Evolutionary conservation across 208 protist genomes (phyloP), one percentile per base, ranked within the genome.

Genomic region (Leishmania tarentolae): DNA sequence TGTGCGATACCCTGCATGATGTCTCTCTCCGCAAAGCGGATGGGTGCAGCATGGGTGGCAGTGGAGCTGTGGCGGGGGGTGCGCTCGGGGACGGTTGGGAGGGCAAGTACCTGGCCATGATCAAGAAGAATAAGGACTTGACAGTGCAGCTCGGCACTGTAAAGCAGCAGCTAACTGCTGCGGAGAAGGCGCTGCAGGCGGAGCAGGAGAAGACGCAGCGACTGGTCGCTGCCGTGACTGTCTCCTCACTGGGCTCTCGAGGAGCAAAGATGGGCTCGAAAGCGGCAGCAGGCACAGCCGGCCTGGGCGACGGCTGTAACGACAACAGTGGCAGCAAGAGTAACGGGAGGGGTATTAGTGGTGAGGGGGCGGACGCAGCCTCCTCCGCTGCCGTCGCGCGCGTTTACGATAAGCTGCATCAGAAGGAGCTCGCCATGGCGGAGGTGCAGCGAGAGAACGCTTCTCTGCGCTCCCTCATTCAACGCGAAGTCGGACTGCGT

Each of bases 91-190:
- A 84, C 6, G 85, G 85, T 63, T 72, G 93, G 11, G 92, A 96
- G 72, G 87, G 87, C 47, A 91, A 90, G 77, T 96, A 94, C 71
- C 82, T 96, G 13, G 87, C 84, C 13, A 86, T 92, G 21, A 84
- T 96, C 31, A 84, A 82, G 56, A 88, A 87, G 35, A 77, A 59
- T 31, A 84, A 85, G 21, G 80, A 84, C 40, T 78, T 94, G 7
- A 88, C 84, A 37, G 91, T 94, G 3, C 88, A 93, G 79, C 83
- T 96, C 4, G 72, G 63, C 72, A 82, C 82, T 7, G 50, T 65
- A 8, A 76, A 85, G 77, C 82, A 75, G 40, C 82, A 75, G 21
- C 65, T 82, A 0, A 42, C 77, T 0, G 89, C 91, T 37, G 59
- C 73, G 9, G 87, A 95, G 65, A 86, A 84, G 42, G 87, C 87